Conservation (phyloP, 2,329 filamentous ascomycete species). For the Phialophora verrucosa region DNA sequence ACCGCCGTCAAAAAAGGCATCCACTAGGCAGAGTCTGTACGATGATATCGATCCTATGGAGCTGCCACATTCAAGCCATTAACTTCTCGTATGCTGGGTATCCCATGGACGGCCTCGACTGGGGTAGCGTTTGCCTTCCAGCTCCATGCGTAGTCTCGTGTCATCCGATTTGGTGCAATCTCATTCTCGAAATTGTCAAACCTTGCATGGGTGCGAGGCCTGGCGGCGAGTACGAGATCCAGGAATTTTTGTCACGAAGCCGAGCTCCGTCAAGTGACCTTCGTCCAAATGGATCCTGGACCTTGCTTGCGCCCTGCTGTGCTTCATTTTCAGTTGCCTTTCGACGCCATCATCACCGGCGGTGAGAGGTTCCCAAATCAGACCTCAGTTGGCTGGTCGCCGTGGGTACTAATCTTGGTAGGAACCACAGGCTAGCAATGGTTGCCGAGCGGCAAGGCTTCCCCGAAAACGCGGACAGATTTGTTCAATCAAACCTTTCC, state of each 20-base stretch:
- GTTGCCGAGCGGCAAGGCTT: conserved; percentile 3
- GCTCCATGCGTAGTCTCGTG: not conserved
- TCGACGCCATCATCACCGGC: not conserved
- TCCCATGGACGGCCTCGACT: not conserved
- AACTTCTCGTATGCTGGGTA: not conserved
- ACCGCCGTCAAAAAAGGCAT: not conserved
- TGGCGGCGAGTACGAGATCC: not conserved
- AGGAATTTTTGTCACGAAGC: not conserved
- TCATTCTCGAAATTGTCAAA: not conserved
- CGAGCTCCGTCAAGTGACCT: not conserved
- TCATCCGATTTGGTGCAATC: not conserved
- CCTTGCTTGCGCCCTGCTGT: not conserved
- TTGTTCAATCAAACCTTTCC: not conserved
- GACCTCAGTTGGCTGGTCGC: not conserved
- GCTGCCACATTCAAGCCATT: not conserved
- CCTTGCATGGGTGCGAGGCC: not conserved
- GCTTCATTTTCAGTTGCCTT: conserved; percentile 8
- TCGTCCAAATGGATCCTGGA: not conserved
- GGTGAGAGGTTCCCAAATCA: not conserved
- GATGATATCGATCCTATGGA: not conserved
- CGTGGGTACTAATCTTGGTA: not conserved
- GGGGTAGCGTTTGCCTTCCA: not conserved
- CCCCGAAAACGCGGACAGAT: not conserved
- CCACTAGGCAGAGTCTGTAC: conserved; percentile 3
- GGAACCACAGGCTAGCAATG: not conserved